A percentile compares a stretch with the other conserved stretches of the same genome.
Conservation (phyloP, 257 asterid species). For the Penstemon newberryi region DNA sequence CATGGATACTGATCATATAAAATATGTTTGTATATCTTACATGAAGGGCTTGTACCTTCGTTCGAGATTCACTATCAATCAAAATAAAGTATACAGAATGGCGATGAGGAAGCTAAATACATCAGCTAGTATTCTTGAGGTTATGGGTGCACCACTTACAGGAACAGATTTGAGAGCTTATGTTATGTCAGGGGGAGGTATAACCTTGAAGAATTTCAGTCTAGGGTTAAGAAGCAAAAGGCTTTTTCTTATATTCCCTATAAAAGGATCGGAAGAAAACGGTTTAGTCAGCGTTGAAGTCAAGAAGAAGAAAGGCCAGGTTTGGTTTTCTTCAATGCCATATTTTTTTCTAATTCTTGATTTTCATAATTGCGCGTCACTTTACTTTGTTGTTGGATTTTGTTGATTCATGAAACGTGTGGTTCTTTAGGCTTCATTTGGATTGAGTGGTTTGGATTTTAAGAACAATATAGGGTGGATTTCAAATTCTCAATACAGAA, state of each 20-base stretch:
- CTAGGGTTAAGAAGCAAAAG: slow-evolving; percentile 79
- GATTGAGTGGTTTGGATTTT: too few species aligned
- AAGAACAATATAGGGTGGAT: too few species aligned
- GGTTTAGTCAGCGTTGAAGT: slow-evolving; percentile 91
- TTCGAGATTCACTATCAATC: slow-evolving; percentile 56
- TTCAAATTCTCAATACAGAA: too few species aligned
- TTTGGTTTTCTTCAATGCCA: slow-evolving; percentile 32
- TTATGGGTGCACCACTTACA: slow-evolving; percentile 97
- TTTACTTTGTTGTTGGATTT: too few species aligned
- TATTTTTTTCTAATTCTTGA: not conserved
- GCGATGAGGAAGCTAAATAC: slow-evolving; percentile 77
- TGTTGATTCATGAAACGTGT: too few species aligned
- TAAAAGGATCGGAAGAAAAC: slow-evolving; percentile 84
- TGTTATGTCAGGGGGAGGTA: slow-evolving; percentile 98
- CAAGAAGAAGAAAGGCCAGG: slow-evolving; percentile 95
- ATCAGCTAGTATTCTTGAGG: slow-evolving; percentile 93
- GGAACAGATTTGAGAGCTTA: slow-evolving; percentile 96
- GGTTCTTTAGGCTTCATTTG: too few species aligned
- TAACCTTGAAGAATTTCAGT: slow-evolving; percentile 59
- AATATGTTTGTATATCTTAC: slow-evolving; percentile 12
- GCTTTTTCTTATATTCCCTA: slow-evolving; percentile 95
- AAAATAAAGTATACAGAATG: slow-evolving; percentile 58
- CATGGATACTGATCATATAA: not conserved
- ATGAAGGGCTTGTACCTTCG: slow-evolving; percentile 53
- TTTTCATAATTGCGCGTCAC: not conserved